Base-by-base conservation (phyloP, 768 basidiomycete species). In the Lactarius vividus region DNA sequence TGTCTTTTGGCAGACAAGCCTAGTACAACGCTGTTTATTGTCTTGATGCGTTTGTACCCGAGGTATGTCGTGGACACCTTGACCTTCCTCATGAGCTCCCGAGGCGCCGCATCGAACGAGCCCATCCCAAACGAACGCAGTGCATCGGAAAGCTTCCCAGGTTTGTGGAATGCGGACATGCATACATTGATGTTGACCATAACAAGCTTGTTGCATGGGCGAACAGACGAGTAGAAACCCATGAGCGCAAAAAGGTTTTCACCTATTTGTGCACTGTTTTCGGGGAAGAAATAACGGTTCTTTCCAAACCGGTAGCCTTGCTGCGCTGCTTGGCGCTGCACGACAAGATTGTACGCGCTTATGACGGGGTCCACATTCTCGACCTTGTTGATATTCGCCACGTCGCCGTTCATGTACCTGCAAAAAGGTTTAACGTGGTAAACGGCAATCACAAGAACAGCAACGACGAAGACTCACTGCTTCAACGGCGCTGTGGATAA, bases 211-310 rank as follows among this genome's bases (percentile, higher is more conserved):
- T 78, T 80, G 15, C 77, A 78, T 0, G 83, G 84, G 0, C 84
- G 77, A 4, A 81, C 77, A 1, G 83, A 84, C 71, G 82, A 77
- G 74, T 79, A 85, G 71, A 82, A 85, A 3, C 84, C 83, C 63
- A 78, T 76, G 71, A 77, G 76, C 0, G 83, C 83, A 49, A 79
- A 80, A 0, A 83, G 70, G 0, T 81, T 81, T 3, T 71, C 71
- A 0, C 77, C 77, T 15, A 84, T 73, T 0, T 67, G 69, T 49
- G 70, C 49, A 18, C 69, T 62, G 0, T 62, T 62, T 8, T 74
- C 64, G 8, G 73, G 73, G 77, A 88, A 88, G 76, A 90, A 91
- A 74, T 85, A 89, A 15, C 85, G 81, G 66, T 87, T 87, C 59
- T 83, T 77, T 1, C 88, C 88, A 13, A 89, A 85, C 72, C 85